phyloP scores from a whole-genome alignment of 129 eudicot genomes.

The Solidago caesia region DNA sequence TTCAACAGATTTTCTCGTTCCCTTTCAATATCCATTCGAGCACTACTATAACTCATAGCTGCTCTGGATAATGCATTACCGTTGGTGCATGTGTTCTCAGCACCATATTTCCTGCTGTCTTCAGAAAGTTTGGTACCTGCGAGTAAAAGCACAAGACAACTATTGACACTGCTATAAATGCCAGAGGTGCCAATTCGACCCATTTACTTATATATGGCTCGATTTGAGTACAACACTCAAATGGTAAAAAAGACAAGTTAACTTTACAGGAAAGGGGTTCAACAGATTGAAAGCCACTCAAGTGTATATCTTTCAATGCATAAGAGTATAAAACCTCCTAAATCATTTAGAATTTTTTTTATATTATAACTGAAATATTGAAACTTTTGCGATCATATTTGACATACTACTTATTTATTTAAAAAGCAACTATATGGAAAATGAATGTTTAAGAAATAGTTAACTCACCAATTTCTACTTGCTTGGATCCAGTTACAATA shows the following conservation, averaged over 20 bases:
- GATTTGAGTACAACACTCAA: not conserved
- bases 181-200: not conserved
- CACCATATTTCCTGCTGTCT: slow-evolving; percentile 83
- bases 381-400: no score
- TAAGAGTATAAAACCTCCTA: no score
- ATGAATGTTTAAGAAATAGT: not conserved
- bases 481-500: slow-evolving; percentile 82
- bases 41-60: slow-evolving; percentile 70
- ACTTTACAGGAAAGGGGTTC: no score
- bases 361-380: no score
- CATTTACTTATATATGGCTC: not conserved
- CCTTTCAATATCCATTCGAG: slow-evolving; percentile 72
- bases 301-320: no score
- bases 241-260: no score
- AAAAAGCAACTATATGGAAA: no score
- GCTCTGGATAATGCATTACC: slow-evolving; percentile 72
- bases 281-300: no score
- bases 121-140: slow-evolving; percentile 73
- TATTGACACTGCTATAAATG: not conserved
- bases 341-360: no score
- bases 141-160: slow-evolving; percentile 11
- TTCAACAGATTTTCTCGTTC: slow-evolving; percentile 70
- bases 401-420: no score
- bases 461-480: slow-evolving; percentile 76
- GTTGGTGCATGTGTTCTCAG: slow-evolving; percentile 82